Percentiles rank a stretch among this genome's conserved stretches.
Conservation (phyloP, 2,329 filamentous ascomycete genomes). For the Fusarium albidum region DNA sequence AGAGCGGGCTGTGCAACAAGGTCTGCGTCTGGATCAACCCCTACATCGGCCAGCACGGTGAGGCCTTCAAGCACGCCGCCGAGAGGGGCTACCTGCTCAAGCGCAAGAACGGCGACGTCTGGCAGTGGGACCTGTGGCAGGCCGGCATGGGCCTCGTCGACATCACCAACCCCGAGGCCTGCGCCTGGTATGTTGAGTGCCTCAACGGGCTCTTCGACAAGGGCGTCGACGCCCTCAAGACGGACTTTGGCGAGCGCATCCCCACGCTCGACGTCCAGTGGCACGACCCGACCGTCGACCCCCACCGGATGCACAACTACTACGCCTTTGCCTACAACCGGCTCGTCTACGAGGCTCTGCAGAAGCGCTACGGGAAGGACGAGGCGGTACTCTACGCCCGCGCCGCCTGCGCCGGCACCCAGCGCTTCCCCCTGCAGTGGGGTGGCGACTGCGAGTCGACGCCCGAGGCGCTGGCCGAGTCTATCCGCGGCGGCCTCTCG, state of each 20-base stretch:
- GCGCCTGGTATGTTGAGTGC: conserved; percentile 69
- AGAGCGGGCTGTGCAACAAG: conserved; percentile 66
- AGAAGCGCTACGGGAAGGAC: conserved; percentile 57
- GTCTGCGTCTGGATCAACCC: conserved; percentile 82
- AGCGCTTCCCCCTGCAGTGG: conserved; percentile 76
- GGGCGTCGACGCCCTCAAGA: conserved; percentile 78
- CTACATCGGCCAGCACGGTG: conserved; percentile 75
- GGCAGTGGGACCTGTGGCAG: conserved; percentile 82
- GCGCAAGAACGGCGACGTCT: conserved; percentile 73
- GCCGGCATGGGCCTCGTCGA: conserved; percentile 79
- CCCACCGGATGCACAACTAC: conserved; percentile 77
- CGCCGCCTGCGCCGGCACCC: conserved; percentile 71
- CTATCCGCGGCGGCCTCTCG: conserved; percentile 69
- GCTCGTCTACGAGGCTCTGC: conserved; percentile 71
- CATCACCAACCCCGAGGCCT: conserved; percentile 76
- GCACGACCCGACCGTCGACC: conserved; percentile 66
- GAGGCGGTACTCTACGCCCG: conserved; percentile 73
- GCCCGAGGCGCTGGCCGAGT: conserved; percentile 77
- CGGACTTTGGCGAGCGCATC: conserved; percentile 78
- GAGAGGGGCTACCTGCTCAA: conserved; percentile 75
- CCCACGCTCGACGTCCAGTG: conserved; percentile 72
- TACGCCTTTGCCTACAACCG: conserved; percentile 80
- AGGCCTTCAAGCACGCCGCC: conserved; percentile 69
- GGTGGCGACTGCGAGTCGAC: conserved; percentile 80
- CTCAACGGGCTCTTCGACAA: conserved; percentile 71